phyloP scores from a whole-genome alignment of 495 filamentous ascomycete species.

The Cercophora samala region DNA sequence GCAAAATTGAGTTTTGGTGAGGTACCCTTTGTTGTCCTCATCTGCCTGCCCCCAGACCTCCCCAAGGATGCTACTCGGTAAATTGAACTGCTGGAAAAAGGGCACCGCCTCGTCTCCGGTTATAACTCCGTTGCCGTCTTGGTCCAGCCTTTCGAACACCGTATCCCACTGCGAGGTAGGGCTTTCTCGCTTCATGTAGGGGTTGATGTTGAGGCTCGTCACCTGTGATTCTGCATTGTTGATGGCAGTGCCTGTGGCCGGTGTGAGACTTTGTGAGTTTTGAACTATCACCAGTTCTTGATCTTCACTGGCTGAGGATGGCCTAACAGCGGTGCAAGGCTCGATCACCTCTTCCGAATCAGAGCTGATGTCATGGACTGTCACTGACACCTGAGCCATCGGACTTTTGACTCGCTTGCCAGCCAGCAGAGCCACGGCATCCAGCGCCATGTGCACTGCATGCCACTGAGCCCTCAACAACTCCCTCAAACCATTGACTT shows the following conservation, averaged over 20 bases:
- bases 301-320: neutral
- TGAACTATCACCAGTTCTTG: neutral
- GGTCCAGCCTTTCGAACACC: neutral
- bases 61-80: neutral
- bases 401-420: neutral
- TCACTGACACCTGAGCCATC: neutral
- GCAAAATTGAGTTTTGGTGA: neutral
- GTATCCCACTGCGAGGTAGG: neutral
- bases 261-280: neutral
- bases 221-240: too few species aligned
- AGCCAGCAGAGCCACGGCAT: neutral
- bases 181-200: neutral
- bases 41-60: neutral
- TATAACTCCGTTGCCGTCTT: neutral
- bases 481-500: neutral
- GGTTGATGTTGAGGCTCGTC: too few species aligned
- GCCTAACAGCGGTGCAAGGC: neutral
- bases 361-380: neutral
- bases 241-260: too few species aligned
- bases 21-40: neutral
- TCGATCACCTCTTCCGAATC: neutral
- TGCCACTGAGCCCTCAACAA: neutral
- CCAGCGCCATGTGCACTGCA: conserved; percentile 2
- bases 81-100: neutral
- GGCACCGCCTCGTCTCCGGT: neutral